A percentile compares a stretch with the other conserved stretches of the same genome.
Conservation (phyloP, 495 filamentous ascomycete species). For the Stereocaulon alpinum region DNA sequence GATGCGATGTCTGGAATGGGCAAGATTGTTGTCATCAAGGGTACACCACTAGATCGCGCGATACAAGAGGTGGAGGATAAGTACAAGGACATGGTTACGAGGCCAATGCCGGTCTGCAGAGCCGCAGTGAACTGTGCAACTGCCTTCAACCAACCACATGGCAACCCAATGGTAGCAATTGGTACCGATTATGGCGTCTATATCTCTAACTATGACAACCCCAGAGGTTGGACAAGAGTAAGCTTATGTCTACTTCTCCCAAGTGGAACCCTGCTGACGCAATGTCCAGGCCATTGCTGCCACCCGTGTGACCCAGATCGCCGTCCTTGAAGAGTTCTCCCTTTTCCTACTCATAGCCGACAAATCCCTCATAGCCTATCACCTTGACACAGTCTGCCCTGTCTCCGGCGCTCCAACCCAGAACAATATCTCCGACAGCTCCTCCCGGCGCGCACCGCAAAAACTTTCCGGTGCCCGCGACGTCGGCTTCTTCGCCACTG, state of each 20-base stretch:
- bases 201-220: constrained; percentile 72
- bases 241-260: constrained; percentile 23
- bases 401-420: constrained; percentile 44
- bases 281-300: constrained; percentile 55
- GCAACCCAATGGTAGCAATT: constrained; percentile 83
- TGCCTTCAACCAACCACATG: constrained; percentile 66
- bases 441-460: constrained; percentile 67
- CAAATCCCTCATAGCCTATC: constrained; percentile 84
- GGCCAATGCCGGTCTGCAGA: constrained; percentile 67
- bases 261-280: constrained; percentile 18
- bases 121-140: constrained; percentile 88
- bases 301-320: constrained; percentile 75
- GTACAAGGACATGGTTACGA: constrained; percentile 51
- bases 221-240: constrained; percentile 81
- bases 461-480: constrained; percentile 80
- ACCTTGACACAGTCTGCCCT: constrained; percentile 80
- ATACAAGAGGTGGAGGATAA: constrained; percentile 76
- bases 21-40: constrained; percentile 59
- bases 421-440: constrained; percentile 17
- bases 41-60: constrained; percentile 84
- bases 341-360: constrained; percentile 85
- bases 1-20: constrained; percentile 48
- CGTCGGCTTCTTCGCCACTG: constrained; percentile 91
- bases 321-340: constrained; percentile 91
- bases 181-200: constrained; percentile 93